A percentile compares a stretch with the other conserved stretches of the same genome.
These are phyloP conservation scores for Grosmannia clavigera DNA, from an alignment of 2,329 filamentous ascomycete genomes.

Conservation along the genomic window DNA sequence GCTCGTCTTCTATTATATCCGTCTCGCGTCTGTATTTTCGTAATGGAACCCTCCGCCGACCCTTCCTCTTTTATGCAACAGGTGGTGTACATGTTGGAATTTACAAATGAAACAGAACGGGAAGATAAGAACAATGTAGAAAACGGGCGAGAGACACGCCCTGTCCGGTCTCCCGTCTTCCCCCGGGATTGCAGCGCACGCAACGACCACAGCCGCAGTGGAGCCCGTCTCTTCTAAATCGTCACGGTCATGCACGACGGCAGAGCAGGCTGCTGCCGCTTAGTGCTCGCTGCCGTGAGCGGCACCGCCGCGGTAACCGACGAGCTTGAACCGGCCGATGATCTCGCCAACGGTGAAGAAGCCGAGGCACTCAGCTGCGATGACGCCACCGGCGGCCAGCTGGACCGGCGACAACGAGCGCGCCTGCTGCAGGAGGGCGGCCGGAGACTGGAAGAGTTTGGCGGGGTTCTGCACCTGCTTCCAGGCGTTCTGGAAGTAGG, in stretches of 20 bases:
- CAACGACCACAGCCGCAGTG: too few relatives aligned
- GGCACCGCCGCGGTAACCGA: slow-evolving; percentile 73
- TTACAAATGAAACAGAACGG: slow-evolving; percentile 5
- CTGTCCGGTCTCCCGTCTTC: not conserved
- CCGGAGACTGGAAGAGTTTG: slow-evolving; percentile 29
- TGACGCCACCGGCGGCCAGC: slow-evolving; percentile 60
- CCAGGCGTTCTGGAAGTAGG: slow-evolving; percentile 66
- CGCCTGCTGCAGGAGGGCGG: slow-evolving; percentile 29
- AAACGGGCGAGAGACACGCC: not conserved
- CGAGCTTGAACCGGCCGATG: slow-evolving; percentile 85
- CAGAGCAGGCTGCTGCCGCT: slow-evolving; percentile 9
- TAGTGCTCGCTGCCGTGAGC: slow-evolving; percentile 42
- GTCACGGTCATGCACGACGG: not conserved
- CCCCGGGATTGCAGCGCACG: not conserved
- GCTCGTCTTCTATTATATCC: not conserved
- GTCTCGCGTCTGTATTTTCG: not conserved
- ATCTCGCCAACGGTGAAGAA: slow-evolving; percentile 99
- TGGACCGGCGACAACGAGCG: slow-evolving; percentile 62
- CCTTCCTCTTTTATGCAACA: slow-evolving; percentile 8
- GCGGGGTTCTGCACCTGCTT: slow-evolving; percentile 47
- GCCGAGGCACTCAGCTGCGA: slow-evolving; percentile 75
- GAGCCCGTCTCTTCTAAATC: not conserved
- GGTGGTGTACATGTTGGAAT: slow-evolving; percentile 12
- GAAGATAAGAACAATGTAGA: slow-evolving; percentile 1
- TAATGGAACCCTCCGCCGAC: not conserved